Evolutionary conservation across 1,139 yeast genomes (phyloP).

Genomic region (Sugiyamaella pinicola): DNA sequence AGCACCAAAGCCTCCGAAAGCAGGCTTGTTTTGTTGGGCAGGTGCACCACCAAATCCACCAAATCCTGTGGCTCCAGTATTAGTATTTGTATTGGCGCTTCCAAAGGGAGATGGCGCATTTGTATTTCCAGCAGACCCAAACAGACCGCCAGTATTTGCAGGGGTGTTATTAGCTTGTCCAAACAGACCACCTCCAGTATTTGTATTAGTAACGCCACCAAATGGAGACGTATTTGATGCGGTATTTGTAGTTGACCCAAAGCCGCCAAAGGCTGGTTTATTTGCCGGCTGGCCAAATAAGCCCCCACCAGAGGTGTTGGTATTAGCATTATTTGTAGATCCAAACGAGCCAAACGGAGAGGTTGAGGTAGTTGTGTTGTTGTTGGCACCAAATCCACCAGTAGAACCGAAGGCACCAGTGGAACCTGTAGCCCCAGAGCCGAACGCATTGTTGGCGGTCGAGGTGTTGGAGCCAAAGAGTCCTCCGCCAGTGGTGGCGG

Average conservation of each 20-base stretch:
- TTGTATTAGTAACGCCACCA: slow-evolving; percentile 12
- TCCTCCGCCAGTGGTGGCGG: slow-evolving; percentile 26
- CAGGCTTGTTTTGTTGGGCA: slow-evolving; percentile 22
- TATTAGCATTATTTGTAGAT: slow-evolving; percentile 25
- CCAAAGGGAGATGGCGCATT: slow-evolving; percentile 35
- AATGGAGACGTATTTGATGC: slow-evolving; percentile 29
- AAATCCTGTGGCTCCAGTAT: slow-evolving; percentile 26
- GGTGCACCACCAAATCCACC: slow-evolving; percentile 35
- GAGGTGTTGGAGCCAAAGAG: slow-evolving; percentile 25
- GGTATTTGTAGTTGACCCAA: slow-evolving; percentile 23
- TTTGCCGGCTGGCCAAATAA: slow-evolving; percentile 39
- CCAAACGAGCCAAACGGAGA: slow-evolving; percentile 40
- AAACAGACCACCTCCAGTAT: slow-evolving; percentile 41
- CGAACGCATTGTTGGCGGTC: slow-evolving; percentile 30
- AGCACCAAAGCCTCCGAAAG: slow-evolving; percentile 24
- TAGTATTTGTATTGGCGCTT: slow-evolving; percentile 26
- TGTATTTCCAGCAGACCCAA: slow-evolving; percentile 34
- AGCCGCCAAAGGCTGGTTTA: slow-evolving; percentile 26
- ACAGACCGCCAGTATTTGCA: slow-evolving; percentile 40
- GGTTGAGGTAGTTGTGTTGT: slow-evolving; percentile 34
- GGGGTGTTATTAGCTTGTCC: slow-evolving; percentile 33
- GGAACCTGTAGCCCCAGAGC: slow-evolving; percentile 24
- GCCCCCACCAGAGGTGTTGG: slow-evolving; percentile 32
- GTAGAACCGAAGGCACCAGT: slow-evolving; percentile 25
- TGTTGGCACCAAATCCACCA: too few relatives aligned